These are phyloP conservation scores for Thozetella sp. DNA, from an alignment of 495 filamentous ascomycete species.

Conservation along the genomic window DNA sequence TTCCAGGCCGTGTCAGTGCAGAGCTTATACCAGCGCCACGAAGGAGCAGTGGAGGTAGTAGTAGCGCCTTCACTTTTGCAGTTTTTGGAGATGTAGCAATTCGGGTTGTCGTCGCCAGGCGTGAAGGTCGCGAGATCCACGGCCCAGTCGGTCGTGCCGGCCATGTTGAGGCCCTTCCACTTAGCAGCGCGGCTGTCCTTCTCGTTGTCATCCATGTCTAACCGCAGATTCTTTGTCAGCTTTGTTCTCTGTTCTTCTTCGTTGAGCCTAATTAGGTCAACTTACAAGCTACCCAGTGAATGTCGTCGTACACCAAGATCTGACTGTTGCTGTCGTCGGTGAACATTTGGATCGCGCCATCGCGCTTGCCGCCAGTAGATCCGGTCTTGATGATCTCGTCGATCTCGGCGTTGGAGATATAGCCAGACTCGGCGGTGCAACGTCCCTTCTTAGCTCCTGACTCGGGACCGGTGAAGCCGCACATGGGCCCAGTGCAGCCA, in stretches of 20 bases:
- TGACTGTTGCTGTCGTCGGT: constrained; percentile 21
- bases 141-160: constrained; percentile 12
- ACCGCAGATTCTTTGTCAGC: too few species aligned
- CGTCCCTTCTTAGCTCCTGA: not conserved
- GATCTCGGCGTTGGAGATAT: constrained; percentile 16
- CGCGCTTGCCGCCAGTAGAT: not conserved
- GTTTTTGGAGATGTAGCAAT: not conserved
- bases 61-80: not conserved
- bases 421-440: not conserved
- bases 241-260: too few species aligned
- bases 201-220: constrained; percentile 23
- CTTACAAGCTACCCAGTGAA: constrained; percentile 27
- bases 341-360: not conserved
- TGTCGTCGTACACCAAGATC: constrained; percentile 31
- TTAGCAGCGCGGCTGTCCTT: constrained; percentile 6
- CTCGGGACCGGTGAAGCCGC: not conserved
- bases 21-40: not conserved
- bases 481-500: not conserved
- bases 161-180: constrained; percentile 22
- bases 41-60: not conserved
- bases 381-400: constrained; percentile 6
- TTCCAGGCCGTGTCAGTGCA: not conserved
- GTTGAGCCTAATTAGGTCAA: not conserved
- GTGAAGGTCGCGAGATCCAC: not conserved
- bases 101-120: not conserved